A percentile compares a stretch with the other conserved stretches of the same genome.
Evolutionary conservation across 768 basidiomycete genomes (phyloP).

Genomic region (Macrolepiota albuminosa): DNA sequence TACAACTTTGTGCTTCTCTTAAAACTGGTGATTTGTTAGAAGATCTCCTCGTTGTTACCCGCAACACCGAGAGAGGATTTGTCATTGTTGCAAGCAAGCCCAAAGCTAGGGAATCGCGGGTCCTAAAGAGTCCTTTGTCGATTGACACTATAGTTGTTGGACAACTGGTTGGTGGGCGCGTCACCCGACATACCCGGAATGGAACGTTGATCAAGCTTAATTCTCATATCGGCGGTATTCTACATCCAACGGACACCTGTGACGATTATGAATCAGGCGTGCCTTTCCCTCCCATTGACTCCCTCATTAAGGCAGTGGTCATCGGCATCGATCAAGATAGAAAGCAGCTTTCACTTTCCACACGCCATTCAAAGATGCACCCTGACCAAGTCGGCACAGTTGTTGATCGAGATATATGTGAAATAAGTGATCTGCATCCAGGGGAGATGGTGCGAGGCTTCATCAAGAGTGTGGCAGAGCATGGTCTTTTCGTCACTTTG

Average conservation of each 20-base stretch:
- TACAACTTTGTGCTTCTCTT: slow-evolving; percentile 59
- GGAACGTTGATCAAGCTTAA: slow-evolving; percentile 79
- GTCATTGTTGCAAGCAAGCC: slow-evolving; percentile 80
- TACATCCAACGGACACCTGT: slow-evolving; percentile 77
- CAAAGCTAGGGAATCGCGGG: slow-evolving; percentile 44
- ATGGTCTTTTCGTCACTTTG: slow-evolving; percentile 86
- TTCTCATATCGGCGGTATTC: slow-evolving; percentile 61
- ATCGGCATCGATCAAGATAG: slow-evolving; percentile 61
- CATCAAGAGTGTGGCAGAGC: slow-evolving; percentile 80
- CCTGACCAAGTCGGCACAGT: slow-evolving; percentile 45
- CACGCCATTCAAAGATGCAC: slow-evolving; percentile 65
- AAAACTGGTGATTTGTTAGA: slow-evolving; percentile 66
- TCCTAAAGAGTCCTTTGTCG: slow-evolving; percentile 48
- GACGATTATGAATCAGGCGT: slow-evolving; percentile 70
- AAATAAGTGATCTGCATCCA: slow-evolving; percentile 55
- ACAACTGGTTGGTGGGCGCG: slow-evolving; percentile 75
- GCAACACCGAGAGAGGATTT: slow-evolving; percentile 79
- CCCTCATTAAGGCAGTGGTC: slow-evolving; percentile 67
- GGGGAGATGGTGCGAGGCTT: slow-evolving; percentile 84
- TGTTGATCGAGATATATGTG: slow-evolving; percentile 65
- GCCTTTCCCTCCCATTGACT: slow-evolving; percentile 57
- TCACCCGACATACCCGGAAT: slow-evolving; percentile 64
- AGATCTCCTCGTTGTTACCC: slow-evolving; percentile 84
- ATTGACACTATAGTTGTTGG: slow-evolving; percentile 68
- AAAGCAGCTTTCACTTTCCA: slow-evolving; percentile 75